These are phyloP conservation scores for Bipolaris cookei DNA, from an alignment of 2,329 filamentous ascomycete species.

Conservation along the genomic window DNA sequence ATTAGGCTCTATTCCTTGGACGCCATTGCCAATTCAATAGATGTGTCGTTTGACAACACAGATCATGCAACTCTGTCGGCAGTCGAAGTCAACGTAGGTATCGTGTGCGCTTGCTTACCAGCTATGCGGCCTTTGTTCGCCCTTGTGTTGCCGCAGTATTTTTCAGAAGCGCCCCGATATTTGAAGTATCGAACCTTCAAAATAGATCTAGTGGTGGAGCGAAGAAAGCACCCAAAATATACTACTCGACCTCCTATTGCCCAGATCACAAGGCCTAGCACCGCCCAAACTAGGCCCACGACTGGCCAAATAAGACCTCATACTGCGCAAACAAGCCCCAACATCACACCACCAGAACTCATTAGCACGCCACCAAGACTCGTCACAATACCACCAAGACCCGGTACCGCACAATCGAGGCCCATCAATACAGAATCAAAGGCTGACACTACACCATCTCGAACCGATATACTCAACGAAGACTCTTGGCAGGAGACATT, in stretches of 20 bases:
- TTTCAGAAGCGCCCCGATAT: conserved; percentile 28
- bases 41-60: conserved; percentile 44
- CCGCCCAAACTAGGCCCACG: not conserved
- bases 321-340: not conserved
- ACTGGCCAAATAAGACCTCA: not conserved
- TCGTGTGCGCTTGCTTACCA: conserved; percentile 47
- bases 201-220: conserved; percentile 28
- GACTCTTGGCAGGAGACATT: conserved; percentile 2
- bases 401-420: not conserved
- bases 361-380: too few relatives aligned
- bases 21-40: conserved; percentile 33
- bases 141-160: conserved; percentile 50
- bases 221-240: conserved; percentile 14
- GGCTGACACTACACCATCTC: not conserved
- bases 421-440: not conserved
- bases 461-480: not conserved
- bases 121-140: conserved; percentile 44
- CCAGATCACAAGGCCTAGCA: not conserved
- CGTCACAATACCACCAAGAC: not conserved
- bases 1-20: conserved; percentile 43
- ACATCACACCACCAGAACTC: not conserved
- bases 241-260: conserved; percentile 16
- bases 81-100: conserved; percentile 44
- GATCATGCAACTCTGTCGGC: conserved; percentile 41
- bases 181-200: conserved; percentile 23